Base-by-base conservation (phyloP, 441 rosid species). In the Aleurites moluccanus region DNA sequence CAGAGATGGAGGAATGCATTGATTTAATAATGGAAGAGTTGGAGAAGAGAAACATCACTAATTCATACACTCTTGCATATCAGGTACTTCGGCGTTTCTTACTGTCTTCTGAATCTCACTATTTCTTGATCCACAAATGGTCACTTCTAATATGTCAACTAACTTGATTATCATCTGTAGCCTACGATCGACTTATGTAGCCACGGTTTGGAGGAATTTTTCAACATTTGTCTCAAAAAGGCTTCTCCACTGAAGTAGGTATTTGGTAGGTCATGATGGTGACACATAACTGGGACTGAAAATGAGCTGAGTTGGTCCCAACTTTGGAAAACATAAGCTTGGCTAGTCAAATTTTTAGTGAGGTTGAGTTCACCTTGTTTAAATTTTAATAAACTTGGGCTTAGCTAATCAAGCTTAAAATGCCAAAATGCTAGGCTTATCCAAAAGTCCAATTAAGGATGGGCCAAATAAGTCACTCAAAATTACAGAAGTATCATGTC, bases 1-100 rank as follows among this genome's bases (percentile, higher is more conserved):
- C 97, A 56, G 99, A 95, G 86, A 95, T 93, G 99, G 99, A 93
- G 79, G 98, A 95, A 81, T 95, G 99, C 61, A 92, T 95, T 74
- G 98, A 91, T 82, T 84, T 95, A 80, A 95, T 95, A 74, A 93
- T 95, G 84, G 99, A 93, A 80, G 99, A 95, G 81, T 78, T 95
- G 83, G 99, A 93, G 80, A 90, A 85, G 83, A 85, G 98, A 85
- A 89, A 83, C 56, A 84, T 91, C 23, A 84, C 79, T 53, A 95
- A 90, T 78, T 56, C 90, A n/a, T 91, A 81, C 82, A 91, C 98
- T 78, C 98, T 95, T 69, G 99, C 99, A 55, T 95, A 95, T 84
- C 99, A 95, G 97, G 99, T 95, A 60, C 40, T 59, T 80, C 63
- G 64, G 30, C 33, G 27, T 69, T 75, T 53, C 18, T 38, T 38